Evolutionary conservation across 148 eudicot species (phyloP), one percentile per base, ranked within the genome.

Genomic region (Vaccinium corymbosum): DNA sequence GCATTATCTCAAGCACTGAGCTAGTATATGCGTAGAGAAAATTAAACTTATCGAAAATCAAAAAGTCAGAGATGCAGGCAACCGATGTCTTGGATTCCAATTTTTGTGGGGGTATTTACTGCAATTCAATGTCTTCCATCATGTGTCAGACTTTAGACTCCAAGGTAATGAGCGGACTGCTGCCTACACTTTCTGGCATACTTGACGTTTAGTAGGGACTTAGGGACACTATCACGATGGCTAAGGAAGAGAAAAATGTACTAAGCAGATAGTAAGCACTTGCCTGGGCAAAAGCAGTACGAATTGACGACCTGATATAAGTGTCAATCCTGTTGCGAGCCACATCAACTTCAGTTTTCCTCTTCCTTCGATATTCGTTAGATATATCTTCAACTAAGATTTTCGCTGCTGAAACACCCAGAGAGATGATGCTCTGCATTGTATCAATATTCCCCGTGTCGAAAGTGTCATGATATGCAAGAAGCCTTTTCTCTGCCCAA

Each of bases 221-320:
- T 29, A 22, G 32, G 81, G 68, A 52, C 68, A 79, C 11, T 6
- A 32, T 66, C 68, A 55, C 32, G 48, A 61, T 59, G 29, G 71
- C 11, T 27, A 2, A 56, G 68, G 38, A 51, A 79, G 50, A 79
- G 70, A 38, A 10, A 57, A 20, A 42, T 3, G 35, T 4, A 71
- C 52, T 11, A 27, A 61, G 61, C 14, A 17, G 29, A 20, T 56
- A 72, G 72, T 49, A 79, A 55, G 78, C 72, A 90, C 98, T 92
- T 89, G 90, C 99, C 98, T 97, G 99, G 81, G 99, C 99, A 88
- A 97, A 97, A 56, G 98, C 98, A 85, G 99, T 97, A 76, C 98
- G 99, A 83, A 97, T 93, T 6, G 99, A 97, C 78, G 99, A 97
- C 89, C 95, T 91, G 89, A 97, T 97, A 88, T 94, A 97, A 75